phyloP scores from a whole-genome alignment of 2,329 filamentous ascomycete species.

The Sclerotinia nivalis region DNA sequence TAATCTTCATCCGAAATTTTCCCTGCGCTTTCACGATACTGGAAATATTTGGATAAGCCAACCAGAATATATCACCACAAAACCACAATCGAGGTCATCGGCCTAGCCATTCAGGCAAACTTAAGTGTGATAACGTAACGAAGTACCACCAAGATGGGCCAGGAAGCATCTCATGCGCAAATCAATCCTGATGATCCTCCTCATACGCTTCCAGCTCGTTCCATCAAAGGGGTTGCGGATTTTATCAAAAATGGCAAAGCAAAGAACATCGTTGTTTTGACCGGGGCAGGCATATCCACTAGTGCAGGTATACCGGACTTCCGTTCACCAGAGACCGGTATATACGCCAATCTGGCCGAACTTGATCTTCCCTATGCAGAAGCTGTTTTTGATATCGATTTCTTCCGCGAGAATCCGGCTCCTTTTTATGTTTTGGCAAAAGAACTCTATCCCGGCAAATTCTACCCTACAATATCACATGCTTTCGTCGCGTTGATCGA shows the following conservation, averaged over 20 bases:
- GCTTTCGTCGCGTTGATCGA: conserved; percentile 83
- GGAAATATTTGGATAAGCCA: too few species aligned
- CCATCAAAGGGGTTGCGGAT: conserved; percentile 72
- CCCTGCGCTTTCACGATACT: neutral
- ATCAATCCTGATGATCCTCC: conserved; percentile 64
- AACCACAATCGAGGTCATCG: neutral
- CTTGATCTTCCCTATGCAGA: conserved; percentile 86
- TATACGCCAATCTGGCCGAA: conserved; percentile 88
- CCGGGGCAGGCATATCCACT: conserved; percentile 85
- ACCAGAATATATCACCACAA: neutral
- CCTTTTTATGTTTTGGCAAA: conserved; percentile 92
- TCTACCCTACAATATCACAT: conserved; percentile 85
- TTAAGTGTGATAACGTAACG: conserved; percentile 22
- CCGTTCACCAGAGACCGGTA: conserved; percentile 84
- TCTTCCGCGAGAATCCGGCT: conserved; percentile 79
- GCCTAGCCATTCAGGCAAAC: neutral
- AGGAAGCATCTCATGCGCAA: conserved; percentile 70
- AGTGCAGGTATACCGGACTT: conserved; percentile 85
- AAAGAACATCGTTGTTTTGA: conserved; percentile 80
- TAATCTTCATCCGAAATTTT: neutral
- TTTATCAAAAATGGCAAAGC: conserved; percentile 71
- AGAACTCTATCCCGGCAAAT: conserved; percentile 89
- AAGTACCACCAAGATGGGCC: conserved; percentile 68
- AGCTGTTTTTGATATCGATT: conserved; percentile 90
- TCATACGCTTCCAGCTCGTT: conserved; percentile 65